Conservation (phyloP, 345 rosid species). For the Raphanus sativus region DNA sequence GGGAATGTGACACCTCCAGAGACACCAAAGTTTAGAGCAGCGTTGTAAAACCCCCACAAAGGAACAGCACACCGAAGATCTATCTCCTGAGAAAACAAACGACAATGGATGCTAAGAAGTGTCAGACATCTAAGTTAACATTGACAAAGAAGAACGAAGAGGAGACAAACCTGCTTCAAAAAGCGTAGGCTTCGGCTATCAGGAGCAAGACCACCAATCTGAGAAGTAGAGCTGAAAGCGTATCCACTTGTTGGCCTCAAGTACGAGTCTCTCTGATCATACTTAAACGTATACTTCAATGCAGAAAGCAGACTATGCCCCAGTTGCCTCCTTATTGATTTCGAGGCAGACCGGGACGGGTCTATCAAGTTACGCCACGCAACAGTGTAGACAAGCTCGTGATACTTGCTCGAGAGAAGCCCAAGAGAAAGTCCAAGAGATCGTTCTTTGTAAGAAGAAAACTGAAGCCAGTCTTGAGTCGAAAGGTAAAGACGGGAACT, state of each 20-base stretch:
- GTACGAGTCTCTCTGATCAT: slow-evolving; percentile 73
- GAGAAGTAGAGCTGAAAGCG: slow-evolving; percentile 75
- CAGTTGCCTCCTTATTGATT: slow-evolving; percentile 78
- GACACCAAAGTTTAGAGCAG: slow-evolving; percentile 80
- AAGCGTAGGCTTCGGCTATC: slow-evolving; percentile 81
- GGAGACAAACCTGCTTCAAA: slow-evolving; percentile 52
- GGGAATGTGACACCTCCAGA: slow-evolving; percentile 76
- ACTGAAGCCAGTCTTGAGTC: slow-evolving; percentile 83
- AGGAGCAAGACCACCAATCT: slow-evolving; percentile 87
- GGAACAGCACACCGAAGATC: slow-evolving; percentile 86
- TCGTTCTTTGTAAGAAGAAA: slow-evolving; percentile 79
- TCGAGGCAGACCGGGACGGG: slow-evolving; percentile 69
- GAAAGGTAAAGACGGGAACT: slow-evolving; percentile 66
- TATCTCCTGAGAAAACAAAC: slow-evolving; percentile 47
- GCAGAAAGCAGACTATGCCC: slow-evolving; percentile 81
- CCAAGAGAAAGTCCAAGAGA: slow-evolving; percentile 86
- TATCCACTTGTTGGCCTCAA: slow-evolving; percentile 80
- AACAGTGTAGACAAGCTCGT: slow-evolving; percentile 71
- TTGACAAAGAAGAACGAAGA: background rate
- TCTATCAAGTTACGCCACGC: slow-evolving; percentile 81
- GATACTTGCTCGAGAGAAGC: slow-evolving; percentile 61
- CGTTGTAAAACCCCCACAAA: slow-evolving; percentile 56
- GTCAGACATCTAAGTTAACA: background rate
- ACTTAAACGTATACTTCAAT: slow-evolving; percentile 68
- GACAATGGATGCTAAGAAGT: background rate